Evolutionary conservation across 2,329 filamentous ascomycete genomes (phyloP).

Genomic region (Fusarium circinatum): DNA sequence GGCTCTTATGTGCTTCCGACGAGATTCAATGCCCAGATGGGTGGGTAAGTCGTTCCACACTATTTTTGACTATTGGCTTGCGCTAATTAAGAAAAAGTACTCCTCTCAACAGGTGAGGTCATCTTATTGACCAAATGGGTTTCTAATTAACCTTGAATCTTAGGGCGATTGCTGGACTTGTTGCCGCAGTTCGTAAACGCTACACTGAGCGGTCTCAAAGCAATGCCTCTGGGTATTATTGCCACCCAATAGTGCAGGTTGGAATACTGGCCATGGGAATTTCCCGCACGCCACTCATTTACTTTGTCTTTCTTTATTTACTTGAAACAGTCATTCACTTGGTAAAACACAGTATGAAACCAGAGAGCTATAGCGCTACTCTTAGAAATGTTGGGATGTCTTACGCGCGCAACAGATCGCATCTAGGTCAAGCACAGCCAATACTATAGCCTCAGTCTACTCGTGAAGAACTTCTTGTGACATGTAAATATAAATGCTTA

Average conservation of each 20-base stretch:
- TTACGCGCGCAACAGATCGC: neutral
- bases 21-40: neutral
- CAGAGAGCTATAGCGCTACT: neutral
- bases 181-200: fast-evolving
- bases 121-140: fast-evolving
- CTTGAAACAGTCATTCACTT: neutral
- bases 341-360: fast-evolving
- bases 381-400: neutral
- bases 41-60: neutral
- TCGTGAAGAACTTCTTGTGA: neutral
- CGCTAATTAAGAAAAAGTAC: neutral
- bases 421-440: neutral
- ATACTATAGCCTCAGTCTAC: neutral
- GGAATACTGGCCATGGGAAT: fast-evolving
- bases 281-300: neutral
- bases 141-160: neutral
- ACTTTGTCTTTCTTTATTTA: neutral
- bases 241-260: too few species aligned
- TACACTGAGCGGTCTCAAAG: neutral
- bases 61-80: fast-evolving
- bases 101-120: neutral
- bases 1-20: neutral
- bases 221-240: neutral
- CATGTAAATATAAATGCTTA: neutral
- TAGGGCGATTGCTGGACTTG: slow-evolving; percentile 9